Evolutionary conservation across 495 filamentous ascomycete species (phyloP).

Genomic region (Neurospora sp.): DNA sequence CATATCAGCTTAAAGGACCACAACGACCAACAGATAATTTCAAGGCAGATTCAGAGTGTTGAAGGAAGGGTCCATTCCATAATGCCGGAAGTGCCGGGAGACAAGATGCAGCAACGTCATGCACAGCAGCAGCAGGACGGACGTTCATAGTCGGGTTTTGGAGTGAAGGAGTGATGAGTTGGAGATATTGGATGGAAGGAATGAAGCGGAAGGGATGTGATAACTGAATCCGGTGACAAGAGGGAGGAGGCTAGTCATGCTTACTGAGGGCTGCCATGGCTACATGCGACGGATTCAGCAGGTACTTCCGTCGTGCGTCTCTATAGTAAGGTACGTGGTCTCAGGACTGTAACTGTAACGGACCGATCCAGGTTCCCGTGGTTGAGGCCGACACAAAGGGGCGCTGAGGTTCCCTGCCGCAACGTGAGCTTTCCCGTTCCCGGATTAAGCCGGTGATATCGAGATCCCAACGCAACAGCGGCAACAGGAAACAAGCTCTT

Average conservation of each 20-base stretch:
- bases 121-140: background rate
- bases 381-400: background rate
- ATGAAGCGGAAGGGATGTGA: slow-evolving; percentile 1
- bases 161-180: slow-evolving; percentile 2
- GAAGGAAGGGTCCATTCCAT: background rate
- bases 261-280: slow-evolving; percentile 31
- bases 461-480: background rate
- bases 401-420: background rate
- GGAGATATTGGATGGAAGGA: background rate
- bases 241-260: slow-evolving; percentile 9
- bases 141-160: background rate
- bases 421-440: background rate
- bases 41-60: background rate
- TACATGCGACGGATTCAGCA: background rate
- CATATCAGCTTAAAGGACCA: slow-evolving; percentile 33
- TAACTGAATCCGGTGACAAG: too few species aligned
- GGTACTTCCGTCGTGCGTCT: background rate
- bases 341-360: background rate
- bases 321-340: background rate
- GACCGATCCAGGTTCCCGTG: background rate
- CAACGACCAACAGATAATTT: background rate
- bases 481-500: background rate
- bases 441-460: background rate
- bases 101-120: background rate
- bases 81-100: slow-evolving; percentile 1